Evolutionary conservation across 2,329 filamentous ascomycete species (phyloP).

Genomic region (Fusarium incarnatum): DNA sequence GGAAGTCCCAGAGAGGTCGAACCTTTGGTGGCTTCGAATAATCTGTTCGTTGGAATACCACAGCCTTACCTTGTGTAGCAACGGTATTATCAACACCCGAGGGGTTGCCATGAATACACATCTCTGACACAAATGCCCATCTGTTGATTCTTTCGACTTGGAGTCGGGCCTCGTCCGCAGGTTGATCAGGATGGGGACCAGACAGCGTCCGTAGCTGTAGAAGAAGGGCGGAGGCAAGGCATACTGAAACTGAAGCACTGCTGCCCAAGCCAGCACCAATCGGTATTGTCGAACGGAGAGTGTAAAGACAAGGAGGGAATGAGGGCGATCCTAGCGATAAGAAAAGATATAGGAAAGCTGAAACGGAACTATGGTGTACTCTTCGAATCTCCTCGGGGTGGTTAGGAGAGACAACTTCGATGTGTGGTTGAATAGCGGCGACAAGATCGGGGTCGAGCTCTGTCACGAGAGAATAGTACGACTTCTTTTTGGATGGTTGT

Average conservation of each 20-base stretch:
- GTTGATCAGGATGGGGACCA: constrained; percentile 92
- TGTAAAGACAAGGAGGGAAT: constrained; percentile 87
- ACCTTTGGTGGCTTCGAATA: constrained; percentile 82
- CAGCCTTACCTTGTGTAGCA: constrained; percentile 90
- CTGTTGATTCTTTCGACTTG: constrained; percentile 96
- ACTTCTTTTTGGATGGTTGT: constrained; percentile 87
- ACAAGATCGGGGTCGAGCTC: constrained; percentile 85
- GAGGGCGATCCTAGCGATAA: constrained; percentile 84
- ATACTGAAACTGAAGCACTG: constrained; percentile 94
- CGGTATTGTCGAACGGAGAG: constrained; percentile 91
- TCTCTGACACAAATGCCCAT: constrained; percentile 97
- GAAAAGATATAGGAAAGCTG: constrained; percentile 92
- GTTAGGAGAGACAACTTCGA: constrained; percentile 75
- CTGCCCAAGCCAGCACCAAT: constrained; percentile 92
- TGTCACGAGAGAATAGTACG: constrained; percentile 91
- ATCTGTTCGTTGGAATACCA: constrained; percentile 86
- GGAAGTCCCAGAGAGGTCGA: constrained; percentile 84
- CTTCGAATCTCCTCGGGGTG: constrained; percentile 79
- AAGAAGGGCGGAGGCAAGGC: constrained; percentile 84
- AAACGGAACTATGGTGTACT: constrained; percentile 84
- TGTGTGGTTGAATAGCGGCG: constrained; percentile 82
- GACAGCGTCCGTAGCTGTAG: constrained; percentile 89
- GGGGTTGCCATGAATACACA: constrained; percentile 97
- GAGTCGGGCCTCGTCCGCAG: constrained; percentile 83
- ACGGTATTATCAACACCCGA: constrained; percentile 98